Percentiles rank a stretch among this genome's conserved stretches.
Evolutionary conservation across 176 grass and related monocot species (phyloP).

Genomic region (Olyra latifolia): DNA sequence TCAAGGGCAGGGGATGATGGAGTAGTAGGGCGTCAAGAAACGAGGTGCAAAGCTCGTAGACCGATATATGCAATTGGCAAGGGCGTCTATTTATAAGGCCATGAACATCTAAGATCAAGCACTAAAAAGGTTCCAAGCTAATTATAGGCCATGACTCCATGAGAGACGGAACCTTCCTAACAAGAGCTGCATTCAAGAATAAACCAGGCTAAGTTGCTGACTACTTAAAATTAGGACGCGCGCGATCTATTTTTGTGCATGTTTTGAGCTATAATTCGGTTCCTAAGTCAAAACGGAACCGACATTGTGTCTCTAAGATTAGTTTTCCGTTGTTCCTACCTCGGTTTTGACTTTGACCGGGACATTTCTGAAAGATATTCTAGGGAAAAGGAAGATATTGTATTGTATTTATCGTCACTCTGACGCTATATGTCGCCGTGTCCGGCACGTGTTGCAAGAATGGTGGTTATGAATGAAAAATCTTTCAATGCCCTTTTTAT

Average conservation of each 20-base stretch:
- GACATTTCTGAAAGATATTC: neutral
- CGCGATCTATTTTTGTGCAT: conserved; percentile 53
- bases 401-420: neutral
- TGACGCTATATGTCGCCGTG: neutral
- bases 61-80: conserved; percentile 18
- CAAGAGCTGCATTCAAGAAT: conserved; percentile 40
- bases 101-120: conserved; percentile 14
- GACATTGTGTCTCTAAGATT: conserved; percentile 34
- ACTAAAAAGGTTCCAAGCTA: conserved; percentile 35
- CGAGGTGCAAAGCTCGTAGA: conserved; percentile 16
- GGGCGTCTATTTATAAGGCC: conserved; percentile 55
- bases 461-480: neutral
- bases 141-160: conserved; percentile 47
- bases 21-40: neutral
- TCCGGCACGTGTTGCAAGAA: neutral
- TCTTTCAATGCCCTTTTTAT: neutral
- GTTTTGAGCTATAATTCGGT: conserved; percentile 32
- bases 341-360: conserved; percentile 55
- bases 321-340: conserved; percentile 44
- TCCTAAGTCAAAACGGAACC: conserved; percentile 27
- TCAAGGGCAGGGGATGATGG: neutral
- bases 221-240: conserved; percentile 33
- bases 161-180: conserved; percentile 30
- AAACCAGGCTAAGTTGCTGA: conserved; percentile 30
- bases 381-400: neutral